Conservation (phyloP, 495 filamentous ascomycete genomes). For the Penicillium lagena region DNA sequence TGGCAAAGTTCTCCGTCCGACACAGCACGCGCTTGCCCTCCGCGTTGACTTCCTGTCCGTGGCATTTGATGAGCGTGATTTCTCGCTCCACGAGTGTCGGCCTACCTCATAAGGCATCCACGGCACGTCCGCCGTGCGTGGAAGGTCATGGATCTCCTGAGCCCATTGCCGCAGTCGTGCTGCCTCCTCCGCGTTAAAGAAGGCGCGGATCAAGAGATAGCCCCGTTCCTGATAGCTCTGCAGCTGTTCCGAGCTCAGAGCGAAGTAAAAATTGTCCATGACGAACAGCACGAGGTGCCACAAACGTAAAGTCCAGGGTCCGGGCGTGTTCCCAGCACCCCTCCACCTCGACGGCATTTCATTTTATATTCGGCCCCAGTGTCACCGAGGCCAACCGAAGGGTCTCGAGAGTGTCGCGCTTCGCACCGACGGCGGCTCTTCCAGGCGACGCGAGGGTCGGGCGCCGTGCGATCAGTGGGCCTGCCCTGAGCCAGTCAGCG, state of each 20-base stretch:
- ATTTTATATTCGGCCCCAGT: no score
- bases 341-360: no score
- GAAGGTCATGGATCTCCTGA: conserved; percentile 33
- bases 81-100: no score
- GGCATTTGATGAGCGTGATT: no score
- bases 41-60: conserved; percentile 26
- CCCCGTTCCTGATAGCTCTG: conserved; percentile 30
- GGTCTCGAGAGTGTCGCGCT: neutral
- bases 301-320: no score
- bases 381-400: no score
- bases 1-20: conserved; percentile 42
- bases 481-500: no score
- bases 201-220: conserved; percentile 30
- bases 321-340: no score
- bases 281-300: neutral
- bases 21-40: conserved; percentile 35
- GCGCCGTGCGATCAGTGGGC: no score
- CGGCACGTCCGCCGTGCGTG: conserved; percentile 25
- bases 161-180: conserved; percentile 33
- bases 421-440: conserved; percentile 3
- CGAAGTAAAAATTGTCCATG: conserved; percentile 20
- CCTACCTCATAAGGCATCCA: conserved; percentile 40
- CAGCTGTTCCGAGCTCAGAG: conserved; percentile 22
- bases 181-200: conserved; percentile 22
- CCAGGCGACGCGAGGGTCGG: no score